Percentiles rank a stretch among this genome's conserved stretches.
These are phyloP conservation scores for Trichoderma brevicompactum DNA, from an alignment of 2,329 filamentous ascomycete species.

Conservation along the genomic window DNA sequence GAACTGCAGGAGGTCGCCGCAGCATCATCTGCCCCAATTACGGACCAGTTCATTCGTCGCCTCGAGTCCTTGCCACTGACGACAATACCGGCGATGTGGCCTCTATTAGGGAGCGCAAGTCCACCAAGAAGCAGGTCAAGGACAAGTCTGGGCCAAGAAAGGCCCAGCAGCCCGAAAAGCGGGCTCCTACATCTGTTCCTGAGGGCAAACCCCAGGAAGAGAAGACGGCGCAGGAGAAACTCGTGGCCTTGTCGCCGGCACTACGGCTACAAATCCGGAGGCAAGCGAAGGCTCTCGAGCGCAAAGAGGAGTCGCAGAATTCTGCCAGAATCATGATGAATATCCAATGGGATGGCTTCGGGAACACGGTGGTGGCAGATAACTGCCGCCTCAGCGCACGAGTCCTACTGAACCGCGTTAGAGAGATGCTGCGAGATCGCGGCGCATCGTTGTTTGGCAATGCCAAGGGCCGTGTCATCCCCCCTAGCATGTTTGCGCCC, in stretches of 20 bases:
- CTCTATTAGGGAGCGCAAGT: no score
- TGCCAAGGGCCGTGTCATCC: background rate
- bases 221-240: no score
- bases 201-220: background rate
- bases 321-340: conserved; percentile 33
- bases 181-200: no score
- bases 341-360: conserved; percentile 38
- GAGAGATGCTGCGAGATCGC: conserved; percentile 33
- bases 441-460: conserved; percentile 20
- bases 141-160: no score
- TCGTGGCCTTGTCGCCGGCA: background rate
- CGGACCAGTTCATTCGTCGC: background rate
- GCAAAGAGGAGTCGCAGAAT: background rate
- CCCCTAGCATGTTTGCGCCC: background rate
- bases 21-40: background rate
- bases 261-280: background rate
- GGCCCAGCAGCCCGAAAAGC: no score
- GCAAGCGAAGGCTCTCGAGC: background rate
- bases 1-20: background rate
- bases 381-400: conserved; percentile 39
- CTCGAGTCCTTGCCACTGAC: background rate
- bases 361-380: conserved; percentile 40
- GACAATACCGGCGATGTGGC: no score
- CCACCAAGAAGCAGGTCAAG: no score
- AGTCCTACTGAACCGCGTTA: conserved; percentile 32